Evolutionary conservation across 495 filamentous ascomycete genomes (phyloP), one percentile per base, ranked within the genome.

Genomic region (Hypoxylon crocopeplum): DNA sequence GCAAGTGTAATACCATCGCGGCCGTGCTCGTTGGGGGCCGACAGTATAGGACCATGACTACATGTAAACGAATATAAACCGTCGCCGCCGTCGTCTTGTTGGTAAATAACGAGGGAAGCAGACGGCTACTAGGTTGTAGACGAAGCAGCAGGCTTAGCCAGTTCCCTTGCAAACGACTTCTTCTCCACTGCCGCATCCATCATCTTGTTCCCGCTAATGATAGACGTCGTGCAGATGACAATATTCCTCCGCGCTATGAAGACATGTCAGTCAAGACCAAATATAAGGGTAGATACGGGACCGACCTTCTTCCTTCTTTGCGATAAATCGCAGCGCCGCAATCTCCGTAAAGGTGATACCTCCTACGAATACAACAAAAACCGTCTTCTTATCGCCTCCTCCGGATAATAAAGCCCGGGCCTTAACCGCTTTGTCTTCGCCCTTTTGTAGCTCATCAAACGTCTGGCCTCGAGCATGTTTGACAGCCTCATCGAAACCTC

Each of bases 321-420:
- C 91, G 63, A 98, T 87, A 74, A 96, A 97, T 59, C 95, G 82
- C 73, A 98, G 67, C 19, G 94, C 95, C 34, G 94, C 92, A 70
- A 98, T 93, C 78, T 99, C 94, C 6, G 93, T 95, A 64, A 93
- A 96, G 1, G 89, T 96, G 41, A 97, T 88, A 1, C 94, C 94
- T 20, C 94, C 94, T 50, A 99, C 76, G 75, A 97, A 97, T 69
- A 97, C 94, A 11, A 99, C 88, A 61, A 97, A 87, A 8, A 93
- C 90, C 5, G 88, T 90, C 75, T 92, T 96, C 68, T 87, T 87
- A 44, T 86, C 84, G 12, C 82, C 83, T 41, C 83, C 83, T 13
- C 87, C 88, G 54, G 88, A 87, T 38, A 98, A 74, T 25, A 93
- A 86, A 59, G 92, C 87, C 50, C 92, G 79, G n/a, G 93, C 92